Percentiles rank a stretch among this genome's conserved stretches.
Evolutionary conservation across 345 rosid species (phyloP).

Genomic region (Carallia pectinifolia): DNA sequence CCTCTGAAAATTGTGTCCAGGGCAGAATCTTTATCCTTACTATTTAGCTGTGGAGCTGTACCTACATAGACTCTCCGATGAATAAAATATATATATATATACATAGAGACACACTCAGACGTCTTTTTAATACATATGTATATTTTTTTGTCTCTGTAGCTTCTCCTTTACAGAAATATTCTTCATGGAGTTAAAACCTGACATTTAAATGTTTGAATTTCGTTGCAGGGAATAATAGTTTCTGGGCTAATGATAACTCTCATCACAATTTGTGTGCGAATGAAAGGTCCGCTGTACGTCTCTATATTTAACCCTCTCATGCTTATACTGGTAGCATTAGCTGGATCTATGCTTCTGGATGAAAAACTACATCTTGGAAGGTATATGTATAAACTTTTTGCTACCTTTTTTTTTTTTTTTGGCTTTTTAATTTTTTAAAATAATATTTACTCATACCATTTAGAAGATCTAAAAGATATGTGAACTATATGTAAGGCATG

Average conservation of each 20-base stretch:
- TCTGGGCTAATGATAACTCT: conserved; percentile 34
- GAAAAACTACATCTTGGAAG: conserved; percentile 46
- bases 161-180: too few species aligned
- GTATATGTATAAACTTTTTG: conserved; percentile 6
- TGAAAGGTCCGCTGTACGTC: conserved; percentile 42
- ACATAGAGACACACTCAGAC: too few species aligned
- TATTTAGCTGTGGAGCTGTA: too few species aligned
- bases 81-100: too few species aligned
- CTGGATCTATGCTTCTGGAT: conserved; percentile 26
- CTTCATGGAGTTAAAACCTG: too few species aligned
- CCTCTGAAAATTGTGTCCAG: too few species aligned
- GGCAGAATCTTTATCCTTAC: too few species aligned
- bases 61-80: too few species aligned
- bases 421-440: background rate
- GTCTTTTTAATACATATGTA: too few species aligned
- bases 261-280: conserved; percentile 23
- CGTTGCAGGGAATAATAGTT: conserved; percentile 34
- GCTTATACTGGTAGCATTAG: conserved; percentile 34
- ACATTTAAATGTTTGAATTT: background rate
- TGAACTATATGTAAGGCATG: too few species aligned
- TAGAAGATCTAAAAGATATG: background rate
- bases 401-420: background rate
- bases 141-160: too few species aligned
- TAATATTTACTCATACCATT: too few species aligned
- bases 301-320: conserved; percentile 39